Percentiles rank a stretch among this genome's conserved stretches.
Conservation (phyloP, 208 protist genomes). For the Trypanosoma boissoni region DNA sequence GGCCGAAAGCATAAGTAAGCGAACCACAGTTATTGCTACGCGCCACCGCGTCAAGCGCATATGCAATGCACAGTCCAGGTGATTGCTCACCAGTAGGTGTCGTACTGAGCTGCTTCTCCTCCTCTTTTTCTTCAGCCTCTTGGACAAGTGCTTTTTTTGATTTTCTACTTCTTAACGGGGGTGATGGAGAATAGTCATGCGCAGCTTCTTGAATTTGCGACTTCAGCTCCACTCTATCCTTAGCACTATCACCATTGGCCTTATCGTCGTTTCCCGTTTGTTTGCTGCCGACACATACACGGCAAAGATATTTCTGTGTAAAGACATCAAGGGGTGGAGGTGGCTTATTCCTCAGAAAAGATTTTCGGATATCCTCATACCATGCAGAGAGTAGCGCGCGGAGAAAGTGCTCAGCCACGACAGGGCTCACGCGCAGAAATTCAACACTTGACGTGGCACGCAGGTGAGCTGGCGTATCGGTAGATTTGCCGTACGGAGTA, state of each 20-base stretch:
- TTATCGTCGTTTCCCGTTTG: no score
- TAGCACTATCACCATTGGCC: no score
- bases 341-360: not conserved
- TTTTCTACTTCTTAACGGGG: no score
- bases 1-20: conserved; percentile 63
- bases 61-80: conserved; percentile 44
- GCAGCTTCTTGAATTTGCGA: no score
- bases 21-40: conserved; percentile 41
- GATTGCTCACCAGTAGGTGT: not conserved
- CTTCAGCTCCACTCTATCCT: no score
- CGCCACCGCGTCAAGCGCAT: conserved; percentile 59
- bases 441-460: conserved; percentile 26
- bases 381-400: conserved; percentile 61
- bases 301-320: conserved; percentile 15
- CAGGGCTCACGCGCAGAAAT: conserved; percentile 42
- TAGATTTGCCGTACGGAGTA: conserved; percentile 32
- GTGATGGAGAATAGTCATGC: no score
- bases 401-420: conserved; percentile 69
- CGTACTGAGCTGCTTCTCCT: not conserved
- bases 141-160: not conserved
- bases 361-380: not conserved
- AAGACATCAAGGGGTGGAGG: conserved; percentile 16
- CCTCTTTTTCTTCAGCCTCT: not conserved
- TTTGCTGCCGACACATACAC: no score
- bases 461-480: conserved; percentile 49